These are phyloP conservation scores for Mycena polygramma DNA, from an alignment of 768 basidiomycete species.

Conservation along the genomic window DNA sequence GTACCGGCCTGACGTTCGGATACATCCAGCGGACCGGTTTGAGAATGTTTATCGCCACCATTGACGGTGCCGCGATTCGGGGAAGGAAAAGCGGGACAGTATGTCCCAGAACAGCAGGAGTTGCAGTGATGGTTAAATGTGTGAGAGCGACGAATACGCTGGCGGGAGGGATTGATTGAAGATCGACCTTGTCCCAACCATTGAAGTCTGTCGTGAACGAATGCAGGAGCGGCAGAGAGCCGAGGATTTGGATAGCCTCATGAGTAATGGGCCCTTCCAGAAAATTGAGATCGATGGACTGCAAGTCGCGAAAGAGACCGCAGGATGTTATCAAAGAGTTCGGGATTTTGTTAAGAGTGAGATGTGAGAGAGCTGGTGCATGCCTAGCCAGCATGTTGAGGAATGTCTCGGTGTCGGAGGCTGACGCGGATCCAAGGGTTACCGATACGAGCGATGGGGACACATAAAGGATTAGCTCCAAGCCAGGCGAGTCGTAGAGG, in stretches of 20 bases:
- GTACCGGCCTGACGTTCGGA: not conserved
- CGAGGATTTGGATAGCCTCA: not conserved
- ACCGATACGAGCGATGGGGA: constrained; percentile 1
- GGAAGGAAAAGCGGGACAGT: not conserved
- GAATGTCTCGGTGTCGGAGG: not conserved
- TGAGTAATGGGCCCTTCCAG: not conserved
- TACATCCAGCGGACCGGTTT: not conserved
- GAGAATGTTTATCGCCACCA: not conserved
- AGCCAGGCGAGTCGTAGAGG: not conserved
- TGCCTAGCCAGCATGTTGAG: not conserved
- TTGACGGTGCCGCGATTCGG: not conserved
- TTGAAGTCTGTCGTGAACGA: constrained; percentile 5
- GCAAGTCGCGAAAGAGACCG: not conserved
- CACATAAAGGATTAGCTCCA: constrained; percentile 1
- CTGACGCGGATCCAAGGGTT: not conserved
- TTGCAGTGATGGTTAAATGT: not conserved
- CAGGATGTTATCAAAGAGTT: not conserved
- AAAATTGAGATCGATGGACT: not conserved
- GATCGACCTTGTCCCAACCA: not conserved
- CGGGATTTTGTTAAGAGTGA: not conserved
- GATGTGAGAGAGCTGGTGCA: not conserved
- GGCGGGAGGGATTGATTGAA: not conserved
- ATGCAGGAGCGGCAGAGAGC: not conserved
- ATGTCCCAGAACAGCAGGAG: not conserved
- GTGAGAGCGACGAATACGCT: constrained; percentile 3